These are phyloP conservation scores for Lathyrus aphaca DNA, from an alignment of 306 rosid genomes.

Conservation along the genomic window DNA sequence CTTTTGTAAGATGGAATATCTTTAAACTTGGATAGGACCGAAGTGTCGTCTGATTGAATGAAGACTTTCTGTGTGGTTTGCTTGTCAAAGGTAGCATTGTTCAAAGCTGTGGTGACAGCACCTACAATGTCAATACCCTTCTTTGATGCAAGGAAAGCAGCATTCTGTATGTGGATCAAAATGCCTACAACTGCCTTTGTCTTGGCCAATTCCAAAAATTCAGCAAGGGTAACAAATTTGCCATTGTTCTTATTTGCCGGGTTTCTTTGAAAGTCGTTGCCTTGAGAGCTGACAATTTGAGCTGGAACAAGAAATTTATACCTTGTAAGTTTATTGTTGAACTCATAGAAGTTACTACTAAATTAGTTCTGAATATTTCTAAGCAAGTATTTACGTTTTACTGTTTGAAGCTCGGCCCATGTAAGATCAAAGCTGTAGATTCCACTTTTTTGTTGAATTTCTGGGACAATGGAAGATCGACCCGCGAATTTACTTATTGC, in stretches of 20 bases:
- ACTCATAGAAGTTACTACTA: not conserved
- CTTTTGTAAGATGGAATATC: constrained; percentile 58
- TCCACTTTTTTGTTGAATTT: constrained; percentile 70
- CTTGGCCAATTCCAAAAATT: constrained; percentile 85
- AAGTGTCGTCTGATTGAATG: constrained; percentile 80
- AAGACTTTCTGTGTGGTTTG: constrained; percentile 65
- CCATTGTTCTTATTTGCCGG: constrained; percentile 73
- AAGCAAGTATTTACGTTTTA: constrained; percentile 65
- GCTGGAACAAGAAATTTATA: constrained; percentile 57
- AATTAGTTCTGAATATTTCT: constrained; percentile 1
- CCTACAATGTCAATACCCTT: constrained; percentile 74
- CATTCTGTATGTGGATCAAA: constrained; percentile 76
- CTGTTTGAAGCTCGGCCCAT: constrained; percentile 76
- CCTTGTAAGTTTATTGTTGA: constrained; percentile 12
- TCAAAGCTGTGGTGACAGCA: constrained; percentile 53
- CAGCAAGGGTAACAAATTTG: constrained; percentile 60
- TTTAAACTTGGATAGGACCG: constrained; percentile 72
- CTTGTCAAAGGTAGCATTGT: constrained; percentile 74
- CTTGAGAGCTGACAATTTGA: constrained; percentile 48
- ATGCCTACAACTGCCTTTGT: constrained; percentile 70
- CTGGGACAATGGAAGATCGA: constrained; percentile 54
- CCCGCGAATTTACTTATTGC: constrained; percentile 60
- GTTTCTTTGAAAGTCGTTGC: constrained; percentile 54
- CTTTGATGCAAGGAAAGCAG: constrained; percentile 79
- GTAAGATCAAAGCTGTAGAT: constrained; percentile 80